Evolutionary conservation across 2,329 filamentous ascomycete genomes (phyloP).

Genomic region (Aspergillus sp.): DNA sequence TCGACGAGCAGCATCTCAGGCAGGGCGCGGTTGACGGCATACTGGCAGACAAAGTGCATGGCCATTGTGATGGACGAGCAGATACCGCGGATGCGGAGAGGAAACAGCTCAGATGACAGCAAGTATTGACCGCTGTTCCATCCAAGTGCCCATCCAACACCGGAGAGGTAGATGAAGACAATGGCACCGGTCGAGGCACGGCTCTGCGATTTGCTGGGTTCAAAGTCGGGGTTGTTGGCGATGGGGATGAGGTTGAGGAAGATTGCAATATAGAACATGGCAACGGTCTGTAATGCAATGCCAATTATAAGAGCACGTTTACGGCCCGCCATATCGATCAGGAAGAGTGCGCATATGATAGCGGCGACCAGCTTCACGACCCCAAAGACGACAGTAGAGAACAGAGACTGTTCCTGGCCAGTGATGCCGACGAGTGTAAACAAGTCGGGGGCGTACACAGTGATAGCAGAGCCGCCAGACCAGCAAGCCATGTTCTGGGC

Average conservation of each 20-base stretch:
- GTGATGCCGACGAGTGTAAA: not conserved
- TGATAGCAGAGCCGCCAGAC: too few relatives aligned
- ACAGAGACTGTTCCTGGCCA: not conserved
- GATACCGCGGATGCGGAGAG: not conserved
- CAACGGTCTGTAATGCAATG: not conserved
- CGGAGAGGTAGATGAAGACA: not conserved
- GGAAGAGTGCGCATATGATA: not conserved
- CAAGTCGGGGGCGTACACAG: not conserved
- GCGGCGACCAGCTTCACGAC: not conserved
- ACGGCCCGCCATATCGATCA: not conserved
- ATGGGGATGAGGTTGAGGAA: not conserved
- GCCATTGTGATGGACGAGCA: not conserved
- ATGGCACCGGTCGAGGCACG: not conserved
- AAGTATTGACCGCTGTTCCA: not conserved
- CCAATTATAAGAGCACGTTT: not conserved
- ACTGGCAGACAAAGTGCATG: not conserved
- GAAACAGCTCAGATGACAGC: not conserved
- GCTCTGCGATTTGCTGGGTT: not conserved
- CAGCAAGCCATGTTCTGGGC: too few relatives aligned
- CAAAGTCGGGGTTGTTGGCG: not conserved
- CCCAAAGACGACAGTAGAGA: not conserved
- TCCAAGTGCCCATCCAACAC: not conserved
- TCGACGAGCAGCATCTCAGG: too few relatives aligned
- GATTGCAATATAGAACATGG: not conserved
- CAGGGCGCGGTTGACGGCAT: not conserved